These are phyloP conservation scores for Scutellaria baicalensis DNA, from an alignment of 257 asterid genomes.

Conservation along the genomic window DNA sequence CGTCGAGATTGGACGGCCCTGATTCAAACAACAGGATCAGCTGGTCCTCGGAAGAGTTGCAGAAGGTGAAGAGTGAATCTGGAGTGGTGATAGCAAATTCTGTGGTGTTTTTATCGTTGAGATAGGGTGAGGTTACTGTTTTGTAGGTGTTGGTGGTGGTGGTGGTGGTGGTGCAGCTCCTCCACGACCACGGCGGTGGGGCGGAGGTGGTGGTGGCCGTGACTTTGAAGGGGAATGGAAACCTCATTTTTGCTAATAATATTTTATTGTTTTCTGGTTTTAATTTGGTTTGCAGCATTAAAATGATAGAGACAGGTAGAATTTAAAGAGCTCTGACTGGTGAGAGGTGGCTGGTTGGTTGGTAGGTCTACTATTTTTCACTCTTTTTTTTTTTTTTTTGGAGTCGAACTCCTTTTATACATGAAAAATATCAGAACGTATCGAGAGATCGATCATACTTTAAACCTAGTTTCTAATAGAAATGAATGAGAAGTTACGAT, in stretches of 20 bases:
- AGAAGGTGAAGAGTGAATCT: no score
- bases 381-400: neutral
- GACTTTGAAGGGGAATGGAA: slow-evolving; percentile 56
- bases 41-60: no score
- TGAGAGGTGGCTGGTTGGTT: neutral
- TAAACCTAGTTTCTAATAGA: no score
- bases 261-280: neutral
- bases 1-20: no score
- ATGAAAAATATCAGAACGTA: no score
- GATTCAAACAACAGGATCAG: no score
- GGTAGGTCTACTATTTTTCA: neutral
- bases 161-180: slow-evolving; percentile 26
- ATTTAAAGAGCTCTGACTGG: no score
- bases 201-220: slow-evolving; percentile 4
- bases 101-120: no score
- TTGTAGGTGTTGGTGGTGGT: neutral
- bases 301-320: neutral
- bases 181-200: slow-evolving; percentile 45
- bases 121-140: slow-evolving; percentile 17
- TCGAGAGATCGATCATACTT: no score
- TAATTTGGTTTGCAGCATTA: neutral
- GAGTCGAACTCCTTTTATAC: neutral
- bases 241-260: slow-evolving; percentile 28
- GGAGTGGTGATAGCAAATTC: no score
- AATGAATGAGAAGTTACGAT: no score